Conservation (phyloP, 805 yeast species). For the Hanseniaspora pseudoguilliermondii region DNA sequence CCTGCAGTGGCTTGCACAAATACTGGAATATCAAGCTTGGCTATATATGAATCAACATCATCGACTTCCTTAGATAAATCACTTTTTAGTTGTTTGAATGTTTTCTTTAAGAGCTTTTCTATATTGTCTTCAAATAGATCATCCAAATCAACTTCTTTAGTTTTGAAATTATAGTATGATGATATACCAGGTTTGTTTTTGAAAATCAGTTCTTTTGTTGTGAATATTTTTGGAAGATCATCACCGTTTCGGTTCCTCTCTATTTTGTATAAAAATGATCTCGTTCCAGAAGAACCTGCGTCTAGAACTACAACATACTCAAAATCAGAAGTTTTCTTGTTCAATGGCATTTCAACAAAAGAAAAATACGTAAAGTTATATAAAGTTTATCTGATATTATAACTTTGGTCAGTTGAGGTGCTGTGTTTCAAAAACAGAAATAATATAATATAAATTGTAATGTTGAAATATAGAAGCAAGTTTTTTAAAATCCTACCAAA, state of each 20-base stretch:
- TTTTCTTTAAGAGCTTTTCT: slow-evolving; percentile 53
- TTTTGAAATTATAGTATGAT: slow-evolving; percentile 19
- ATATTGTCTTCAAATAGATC: slow-evolving; percentile 37
- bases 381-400: no score
- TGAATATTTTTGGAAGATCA: slow-evolving; percentile 57
- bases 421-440: no score
- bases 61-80: slow-evolving; percentile 21
- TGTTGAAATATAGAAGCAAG: no score
- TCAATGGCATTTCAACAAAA: not conserved
- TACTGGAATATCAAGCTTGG: slow-evolving; percentile 61
- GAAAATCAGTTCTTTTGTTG: slow-evolving; percentile 52
- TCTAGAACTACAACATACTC: slow-evolving; percentile 81
- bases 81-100: slow-evolving; percentile 49
- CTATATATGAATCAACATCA: slow-evolving; percentile 62
- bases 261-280: slow-evolving; percentile 56
- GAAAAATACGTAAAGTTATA: no score
- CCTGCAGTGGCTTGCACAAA: slow-evolving; percentile 95
- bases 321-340: slow-evolving; percentile 12
- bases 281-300: slow-evolving; percentile 91
- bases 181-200: slow-evolving; percentile 83
- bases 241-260: slow-evolving; percentile 33
- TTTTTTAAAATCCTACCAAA: no score
- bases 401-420: no score
- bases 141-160: slow-evolving; percentile 5
- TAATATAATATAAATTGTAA: no score